A percentile compares a stretch with the other conserved stretches of the same genome.
These are phyloP conservation scores for Aspergillus olivimuriae DNA, from an alignment of 495 filamentous ascomycete genomes.

Conservation along the genomic window DNA sequence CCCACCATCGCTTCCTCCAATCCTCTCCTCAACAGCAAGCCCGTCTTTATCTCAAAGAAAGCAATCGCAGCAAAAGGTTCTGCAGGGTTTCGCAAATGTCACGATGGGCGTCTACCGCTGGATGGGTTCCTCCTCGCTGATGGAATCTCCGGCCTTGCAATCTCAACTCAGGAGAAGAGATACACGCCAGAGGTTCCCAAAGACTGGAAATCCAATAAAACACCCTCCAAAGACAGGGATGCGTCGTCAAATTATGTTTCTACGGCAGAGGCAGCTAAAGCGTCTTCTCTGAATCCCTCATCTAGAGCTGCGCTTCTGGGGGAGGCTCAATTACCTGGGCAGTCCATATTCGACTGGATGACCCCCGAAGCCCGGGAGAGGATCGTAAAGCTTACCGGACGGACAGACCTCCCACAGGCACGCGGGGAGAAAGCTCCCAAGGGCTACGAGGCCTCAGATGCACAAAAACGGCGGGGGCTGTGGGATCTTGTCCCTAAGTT, in stretches of 20 bases:
- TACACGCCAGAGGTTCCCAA: slow-evolving; percentile 70
- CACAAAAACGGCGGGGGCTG: slow-evolving; percentile 52
- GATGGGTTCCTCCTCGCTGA: slow-evolving; percentile 80
- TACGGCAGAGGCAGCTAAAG: slow-evolving; percentile 65
- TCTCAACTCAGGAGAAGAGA: slow-evolving; percentile 50
- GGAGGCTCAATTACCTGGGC: slow-evolving; percentile 76
- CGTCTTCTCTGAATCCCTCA: slow-evolving; percentile 70
- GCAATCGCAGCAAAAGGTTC: slow-evolving; percentile 47
- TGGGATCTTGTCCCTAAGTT: slow-evolving; percentile 65
- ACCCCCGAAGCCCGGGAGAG: slow-evolving; percentile 72
- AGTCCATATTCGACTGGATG: slow-evolving; percentile 94
- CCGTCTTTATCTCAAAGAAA: slow-evolving; percentile 76
- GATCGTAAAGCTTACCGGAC: slow-evolving; percentile 70
- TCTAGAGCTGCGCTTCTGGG: slow-evolving; percentile 76
- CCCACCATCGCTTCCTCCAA: slow-evolving; percentile 45
- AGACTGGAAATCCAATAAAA: slow-evolving; percentile 68
- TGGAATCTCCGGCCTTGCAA: slow-evolving; percentile 42
- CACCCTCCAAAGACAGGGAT: slow-evolving; percentile 27
- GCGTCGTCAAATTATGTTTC: slow-evolving; percentile 54
- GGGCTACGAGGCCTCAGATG: slow-evolving; percentile 52
- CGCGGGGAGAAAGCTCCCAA: slow-evolving; percentile 63
- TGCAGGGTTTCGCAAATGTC: slow-evolving; percentile 66
- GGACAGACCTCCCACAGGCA: slow-evolving; percentile 67
- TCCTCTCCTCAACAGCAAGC: slow-evolving; percentile 60
- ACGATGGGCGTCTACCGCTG: slow-evolving; percentile 80